Conservation (phyloP, 306 rosid species). For the Prunus davidiana region DNA sequence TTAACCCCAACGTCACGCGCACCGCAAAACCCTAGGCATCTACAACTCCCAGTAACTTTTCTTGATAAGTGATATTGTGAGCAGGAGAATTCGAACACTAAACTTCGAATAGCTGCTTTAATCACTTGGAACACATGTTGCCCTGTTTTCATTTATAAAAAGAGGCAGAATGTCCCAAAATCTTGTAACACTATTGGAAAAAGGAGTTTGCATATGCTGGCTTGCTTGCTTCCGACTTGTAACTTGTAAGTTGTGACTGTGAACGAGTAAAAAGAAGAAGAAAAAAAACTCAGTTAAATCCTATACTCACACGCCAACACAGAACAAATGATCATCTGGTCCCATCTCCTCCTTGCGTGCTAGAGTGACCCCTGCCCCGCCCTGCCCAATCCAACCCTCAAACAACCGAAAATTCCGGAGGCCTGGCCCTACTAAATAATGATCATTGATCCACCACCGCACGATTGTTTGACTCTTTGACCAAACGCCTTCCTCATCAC, state of each 20-base stretch:
- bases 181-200: background rate
- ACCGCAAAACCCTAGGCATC: background rate
- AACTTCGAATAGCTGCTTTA: too few relatives aligned
- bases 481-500: background rate
- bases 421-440: background rate
- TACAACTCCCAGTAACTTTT: too few relatives aligned
- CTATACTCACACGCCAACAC: background rate
- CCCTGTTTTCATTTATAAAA: too few relatives aligned
- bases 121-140: too few relatives aligned
- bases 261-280: background rate
- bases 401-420: background rate
- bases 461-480: conserved; percentile 8
- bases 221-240: background rate
- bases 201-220: background rate
- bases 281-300: background rate
- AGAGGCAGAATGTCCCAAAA: background rate
- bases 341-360: background rate
- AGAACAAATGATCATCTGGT: background rate
- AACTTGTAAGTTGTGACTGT: background rate
- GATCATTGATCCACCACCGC: background rate
- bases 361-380: too few relatives aligned
- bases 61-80: too few relatives aligned
- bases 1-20: background rate
- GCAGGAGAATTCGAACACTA: too few relatives aligned
- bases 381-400: background rate